These are phyloP conservation scores for Boletus chippewaensis DNA, from an alignment of 1,284 basidiomycete genomes.

Conservation along the genomic window DNA sequence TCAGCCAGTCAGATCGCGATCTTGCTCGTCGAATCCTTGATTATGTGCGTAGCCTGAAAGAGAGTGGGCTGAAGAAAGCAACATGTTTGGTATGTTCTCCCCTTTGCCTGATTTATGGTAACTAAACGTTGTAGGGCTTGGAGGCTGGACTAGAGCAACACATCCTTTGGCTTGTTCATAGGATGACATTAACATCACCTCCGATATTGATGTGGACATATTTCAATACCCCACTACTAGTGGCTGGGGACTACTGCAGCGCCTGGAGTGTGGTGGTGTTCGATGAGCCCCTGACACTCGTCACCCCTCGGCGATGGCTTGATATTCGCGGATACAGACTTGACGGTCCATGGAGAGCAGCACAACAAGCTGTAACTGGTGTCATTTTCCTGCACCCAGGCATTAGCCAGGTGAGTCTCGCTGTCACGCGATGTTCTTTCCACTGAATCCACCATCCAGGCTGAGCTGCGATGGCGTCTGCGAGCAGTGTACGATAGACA, in stretches of 20 bases:
- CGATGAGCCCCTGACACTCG: conserved; percentile 37
- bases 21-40: conserved; percentile 38
- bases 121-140: conserved; percentile 16
- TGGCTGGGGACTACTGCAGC: conserved; percentile 42
- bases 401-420: conserved; percentile 56
- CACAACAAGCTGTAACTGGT: conserved; percentile 59
- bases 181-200: conserved; percentile 41
- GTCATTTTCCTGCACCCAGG: conserved; percentile 66
- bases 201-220: conserved; percentile 66
- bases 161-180: conserved; percentile 34
- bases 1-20: conserved; percentile 34
- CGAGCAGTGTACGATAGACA: conserved; percentile 66
- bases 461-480: conserved; percentile 61
- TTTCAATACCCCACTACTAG: conserved; percentile 45
- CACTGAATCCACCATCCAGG: conserved; percentile 35
- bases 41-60: conserved; percentile 36
- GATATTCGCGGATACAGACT: conserved; percentile 62
- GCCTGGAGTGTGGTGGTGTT: conserved; percentile 58
- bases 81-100: conserved; percentile 42
- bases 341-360: conserved; percentile 61
- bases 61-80: conserved; percentile 43
- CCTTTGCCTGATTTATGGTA: neutral
- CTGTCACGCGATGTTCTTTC: neutral
- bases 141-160: conserved; percentile 12
- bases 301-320: conserved; percentile 71